Evolutionary conservation across 2,329 filamentous ascomycete genomes (phyloP), one percentile per base, ranked within the genome.

Genomic region (Alternaria incomplexa): DNA sequence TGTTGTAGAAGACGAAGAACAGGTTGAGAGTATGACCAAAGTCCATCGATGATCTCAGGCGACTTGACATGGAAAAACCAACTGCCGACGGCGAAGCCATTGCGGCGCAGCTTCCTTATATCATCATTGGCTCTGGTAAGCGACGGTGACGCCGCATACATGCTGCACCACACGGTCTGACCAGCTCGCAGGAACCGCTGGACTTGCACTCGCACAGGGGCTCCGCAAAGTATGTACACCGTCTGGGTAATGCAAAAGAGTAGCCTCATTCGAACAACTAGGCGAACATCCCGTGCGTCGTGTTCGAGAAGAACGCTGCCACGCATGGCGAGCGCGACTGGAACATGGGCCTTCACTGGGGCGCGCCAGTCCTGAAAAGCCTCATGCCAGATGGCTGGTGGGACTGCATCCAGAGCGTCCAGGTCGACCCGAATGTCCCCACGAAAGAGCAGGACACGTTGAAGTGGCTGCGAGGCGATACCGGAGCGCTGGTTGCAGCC

Each of bases 341-440:
- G 89, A 89, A 87, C 4, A 79, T 90, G 60, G 90, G 88, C 0
- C 79, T 90, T 60, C 87, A 90, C 72, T 90, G 88, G 88, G 86
- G 85, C 5, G 81, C 89, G 8, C 81, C 84, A 0, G 82, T 81
- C 2, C 79, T 90, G 44, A 81, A 84, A 47, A 72, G 80, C 8
- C 79, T 89, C 22, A 78, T 90, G 26, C 85, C 87, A 0, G 75
- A 85, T 0, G 76, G 83, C 12, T 74, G 68, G 85, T 90, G 70
- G 59, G 87, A 72, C 79, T 83, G n/a, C 74, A 80, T 61, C 83
- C 87, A 69, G 83, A 85, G 11, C 75, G 79, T 59, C 74, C 81
- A 53, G 83, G 87, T 87, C 47, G 83, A 91, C 71, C 80, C 90
- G 15, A 68, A 83, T 77, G 67, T 70, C 43, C 77, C 75, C 8